Evolutionary conservation across 2,329 filamentous ascomycete genomes (phyloP).

Genomic region (Elsinoe australis): DNA sequence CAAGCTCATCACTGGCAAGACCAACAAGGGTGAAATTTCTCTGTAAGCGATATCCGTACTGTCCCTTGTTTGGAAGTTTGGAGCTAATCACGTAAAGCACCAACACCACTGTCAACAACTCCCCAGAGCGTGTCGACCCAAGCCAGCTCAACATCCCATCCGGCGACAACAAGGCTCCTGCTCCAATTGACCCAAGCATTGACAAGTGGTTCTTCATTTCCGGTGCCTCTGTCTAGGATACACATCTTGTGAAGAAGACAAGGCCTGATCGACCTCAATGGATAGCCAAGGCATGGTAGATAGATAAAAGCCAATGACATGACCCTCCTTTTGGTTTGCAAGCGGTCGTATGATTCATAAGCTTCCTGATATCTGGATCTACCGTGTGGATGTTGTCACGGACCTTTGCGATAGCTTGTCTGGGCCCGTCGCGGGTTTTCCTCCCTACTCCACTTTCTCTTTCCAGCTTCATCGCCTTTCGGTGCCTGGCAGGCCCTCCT

Average conservation of each 20-base stretch:
- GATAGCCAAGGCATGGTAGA: slow-evolving; percentile 4
- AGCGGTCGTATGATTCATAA: no score
- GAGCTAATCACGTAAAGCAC: slow-evolving; percentile 47
- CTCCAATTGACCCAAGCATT: slow-evolving; percentile 89
- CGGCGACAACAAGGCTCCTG: slow-evolving; percentile 72
- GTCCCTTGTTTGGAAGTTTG: slow-evolving; percentile 7
- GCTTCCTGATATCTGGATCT: no score
- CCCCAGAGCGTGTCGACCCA: slow-evolving; percentile 61
- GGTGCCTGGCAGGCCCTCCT: no score
- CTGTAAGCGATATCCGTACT: slow-evolving; percentile 56
- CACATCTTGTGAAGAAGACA: not conserved
- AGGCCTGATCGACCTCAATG: not conserved
- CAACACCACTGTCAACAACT: slow-evolving; percentile 71
- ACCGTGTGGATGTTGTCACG: no score
- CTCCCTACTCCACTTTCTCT: no score
- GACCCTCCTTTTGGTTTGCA: slow-evolving; percentile 1
- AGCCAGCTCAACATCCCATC: slow-evolving; percentile 68
- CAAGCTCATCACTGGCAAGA: slow-evolving; percentile 87
- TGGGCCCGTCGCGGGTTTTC: not conserved
- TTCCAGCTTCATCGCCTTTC: no score
- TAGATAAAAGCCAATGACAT: slow-evolving; percentile 11
- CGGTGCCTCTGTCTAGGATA: slow-evolving; percentile 56
- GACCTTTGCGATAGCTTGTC: no score
- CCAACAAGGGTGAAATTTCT: slow-evolving; percentile 65
- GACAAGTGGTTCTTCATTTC: slow-evolving; percentile 99